Evolutionary conservation across 495 filamentous ascomycete genomes (phyloP).

Genomic region (Xylaria palmicola): DNA sequence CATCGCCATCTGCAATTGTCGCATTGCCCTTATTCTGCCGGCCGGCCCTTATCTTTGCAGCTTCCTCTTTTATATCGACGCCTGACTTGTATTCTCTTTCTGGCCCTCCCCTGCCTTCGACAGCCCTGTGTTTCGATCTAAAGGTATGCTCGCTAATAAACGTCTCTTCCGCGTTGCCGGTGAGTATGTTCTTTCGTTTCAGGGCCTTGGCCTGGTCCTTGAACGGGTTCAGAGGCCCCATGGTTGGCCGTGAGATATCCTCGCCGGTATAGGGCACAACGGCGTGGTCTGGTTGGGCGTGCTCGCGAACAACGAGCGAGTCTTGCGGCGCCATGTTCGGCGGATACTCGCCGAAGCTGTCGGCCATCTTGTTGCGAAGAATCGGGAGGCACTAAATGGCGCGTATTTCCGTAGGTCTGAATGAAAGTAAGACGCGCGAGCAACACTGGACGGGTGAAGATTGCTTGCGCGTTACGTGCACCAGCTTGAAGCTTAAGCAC

Average conservation of each 20-base stretch:
- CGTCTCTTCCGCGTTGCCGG: slow-evolving; percentile 83
- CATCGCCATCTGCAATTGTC: slow-evolving; percentile 78
- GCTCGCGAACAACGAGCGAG: slow-evolving; percentile 52
- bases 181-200: slow-evolving; percentile 89
- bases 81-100: slow-evolving; percentile 40
- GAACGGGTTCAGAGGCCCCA: slow-evolving; percentile 82
- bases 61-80: slow-evolving; percentile 61
- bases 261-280: slow-evolving; percentile 65
- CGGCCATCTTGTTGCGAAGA: slow-evolving; percentile 55
- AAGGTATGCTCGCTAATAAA: slow-evolving; percentile 90
- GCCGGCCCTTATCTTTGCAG: slow-evolving; percentile 62
- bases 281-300: slow-evolving; percentile 50
- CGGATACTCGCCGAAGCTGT: slow-evolving; percentile 53
- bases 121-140: slow-evolving; percentile 72
- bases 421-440: too few species aligned
- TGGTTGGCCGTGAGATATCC: slow-evolving; percentile 63
- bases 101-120: slow-evolving; percentile 54
- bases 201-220: slow-evolving; percentile 56
- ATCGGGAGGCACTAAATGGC: too few species aligned
- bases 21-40: slow-evolving; percentile 82
- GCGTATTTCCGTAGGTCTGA: too few species aligned
- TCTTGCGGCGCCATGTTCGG: slow-evolving; percentile 58
- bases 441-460: too few species aligned
- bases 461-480: too few species aligned
- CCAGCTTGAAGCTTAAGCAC: too few species aligned